Base-by-base conservation (phyloP, 192 early-diverging fungal genomes). In the Backusella australiensis region DNA sequence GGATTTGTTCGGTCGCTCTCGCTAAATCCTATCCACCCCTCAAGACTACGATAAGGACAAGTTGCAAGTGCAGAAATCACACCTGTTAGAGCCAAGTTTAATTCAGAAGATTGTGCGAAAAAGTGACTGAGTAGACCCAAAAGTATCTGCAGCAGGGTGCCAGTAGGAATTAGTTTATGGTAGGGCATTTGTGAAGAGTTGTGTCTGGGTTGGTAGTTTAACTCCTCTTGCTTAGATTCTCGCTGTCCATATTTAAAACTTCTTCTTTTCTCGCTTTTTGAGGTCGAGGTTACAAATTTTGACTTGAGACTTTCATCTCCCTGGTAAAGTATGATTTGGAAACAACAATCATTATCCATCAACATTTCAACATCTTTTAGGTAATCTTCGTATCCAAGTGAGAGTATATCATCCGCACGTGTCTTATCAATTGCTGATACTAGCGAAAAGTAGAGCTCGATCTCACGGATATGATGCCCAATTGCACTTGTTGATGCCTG, bases 1-100 rank as follows among this genome's bases (percentile, higher is more conserved):
- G 67, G 72, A 29, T 72, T 78, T 67, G 80, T 82, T 29, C 80
- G 74, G 78, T 90, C 89, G 0, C 75, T 71, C 17, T 83, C 84
- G 73, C 82, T 80, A 68, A 88, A 89, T 81, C 87, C 83, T 71
- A 81, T 83, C 91, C 81, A 94, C 56, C 93, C 93, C 83, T 93
- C 93, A 34, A 94, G 82, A 44, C 90, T 90, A 7, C 92, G 84
- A 72, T 90, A 88, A 0, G 91, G 91, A 71, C 93, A 94, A 3
- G 93, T 83, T 3, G 92, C 91, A 66, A 98, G 84, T 12, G 94
- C 91, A 4, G 93, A 89, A 34, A 98, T 82, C 32, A 97, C 93
- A 29, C 95, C 95, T 0, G 97, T 98, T 21, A 98, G 81, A 0
- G 96, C 95, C 78, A 98, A 80, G 77, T 98, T 98, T 72, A 97